Conservation (phyloP, 805 yeast species). For the Candida stauntonica region DNA sequence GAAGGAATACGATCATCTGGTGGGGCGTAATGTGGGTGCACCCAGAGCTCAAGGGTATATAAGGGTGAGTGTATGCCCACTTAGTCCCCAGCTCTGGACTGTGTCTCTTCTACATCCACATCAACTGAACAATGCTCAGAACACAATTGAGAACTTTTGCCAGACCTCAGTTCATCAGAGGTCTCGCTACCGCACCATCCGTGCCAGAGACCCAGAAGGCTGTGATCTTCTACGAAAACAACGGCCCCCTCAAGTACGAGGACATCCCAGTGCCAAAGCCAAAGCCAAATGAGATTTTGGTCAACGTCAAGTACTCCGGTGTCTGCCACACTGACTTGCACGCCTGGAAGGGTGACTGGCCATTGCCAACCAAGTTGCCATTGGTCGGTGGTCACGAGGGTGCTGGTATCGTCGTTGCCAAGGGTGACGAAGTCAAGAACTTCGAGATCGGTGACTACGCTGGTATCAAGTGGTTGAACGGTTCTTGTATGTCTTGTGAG, state of each 20-base stretch:
- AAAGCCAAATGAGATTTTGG: constrained; percentile 50
- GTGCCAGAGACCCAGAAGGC: constrained; percentile 51
- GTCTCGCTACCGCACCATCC: constrained; percentile 19
- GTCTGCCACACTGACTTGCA: constrained; percentile 65
- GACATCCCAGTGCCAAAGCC: constrained; percentile 57
- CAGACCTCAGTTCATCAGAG: constrained; percentile 15
- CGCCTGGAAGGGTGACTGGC: constrained; percentile 71
- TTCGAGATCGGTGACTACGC: constrained; percentile 58
- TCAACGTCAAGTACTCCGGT: constrained; percentile 60
- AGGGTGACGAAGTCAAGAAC: constrained; percentile 51
- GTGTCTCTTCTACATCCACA: background rate
- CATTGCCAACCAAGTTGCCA: constrained; percentile 50
- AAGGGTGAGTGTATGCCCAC: background rate
- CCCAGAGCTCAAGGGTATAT: background rate
- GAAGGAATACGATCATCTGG: too few species aligned
- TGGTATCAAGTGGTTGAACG: constrained; percentile 62
- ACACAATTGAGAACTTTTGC: constrained; percentile 3
- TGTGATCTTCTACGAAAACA: constrained; percentile 45
- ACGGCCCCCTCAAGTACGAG: constrained; percentile 44
- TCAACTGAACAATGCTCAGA: constrained; percentile 10
- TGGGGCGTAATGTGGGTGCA: too few species aligned
- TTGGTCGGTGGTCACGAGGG: constrained; percentile 68
- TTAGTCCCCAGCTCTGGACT: too few species aligned
- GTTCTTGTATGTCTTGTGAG: constrained; percentile 59
- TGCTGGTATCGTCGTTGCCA: constrained; percentile 59